A percentile compares a stretch with the other conserved stretches of the same genome.
phyloP scores from a whole-genome alignment of 1,139 yeast species.

The Lodderomyces margitis region DNA sequence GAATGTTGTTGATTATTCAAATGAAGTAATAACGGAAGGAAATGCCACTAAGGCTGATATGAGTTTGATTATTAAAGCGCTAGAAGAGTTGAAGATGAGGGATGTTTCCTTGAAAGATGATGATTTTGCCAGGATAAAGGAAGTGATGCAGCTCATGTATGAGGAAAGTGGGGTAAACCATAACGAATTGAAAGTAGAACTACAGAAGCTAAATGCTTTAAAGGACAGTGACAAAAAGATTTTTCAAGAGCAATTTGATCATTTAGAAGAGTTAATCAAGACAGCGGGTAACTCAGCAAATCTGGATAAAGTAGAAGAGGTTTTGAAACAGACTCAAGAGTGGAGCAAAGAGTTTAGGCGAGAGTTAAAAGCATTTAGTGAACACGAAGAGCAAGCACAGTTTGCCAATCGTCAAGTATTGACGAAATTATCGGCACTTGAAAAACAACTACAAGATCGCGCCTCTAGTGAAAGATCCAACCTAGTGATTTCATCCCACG shows the following conservation, averaged over 20 bases:
- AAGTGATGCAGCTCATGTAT: background rate
- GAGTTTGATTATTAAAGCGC: conserved; percentile 20
- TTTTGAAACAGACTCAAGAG: background rate
- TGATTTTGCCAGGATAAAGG: background rate
- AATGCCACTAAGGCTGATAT: conserved; percentile 38
- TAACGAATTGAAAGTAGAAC: background rate
- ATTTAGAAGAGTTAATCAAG: background rate
- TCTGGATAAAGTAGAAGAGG: background rate
- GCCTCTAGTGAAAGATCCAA: background rate
- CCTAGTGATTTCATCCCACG: background rate
- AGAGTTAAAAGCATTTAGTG: background rate
- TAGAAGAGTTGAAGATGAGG: conserved; percentile 14
- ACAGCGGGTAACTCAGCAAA: background rate
- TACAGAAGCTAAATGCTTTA: background rate
- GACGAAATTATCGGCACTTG: background rate
- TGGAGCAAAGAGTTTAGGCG: background rate
- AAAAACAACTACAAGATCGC: background rate
- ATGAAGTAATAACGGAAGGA: conserved; percentile 37
- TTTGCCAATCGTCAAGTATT: background rate
- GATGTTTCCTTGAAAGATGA: background rate
- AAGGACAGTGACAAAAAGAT: background rate
- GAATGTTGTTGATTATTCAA: conserved; percentile 33
- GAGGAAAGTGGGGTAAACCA: background rate
- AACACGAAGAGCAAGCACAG: background rate
- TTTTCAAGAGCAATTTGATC: background rate